Conservation (phyloP, 169 alveolate genomes). For the Plasmodium fragile region DNA sequence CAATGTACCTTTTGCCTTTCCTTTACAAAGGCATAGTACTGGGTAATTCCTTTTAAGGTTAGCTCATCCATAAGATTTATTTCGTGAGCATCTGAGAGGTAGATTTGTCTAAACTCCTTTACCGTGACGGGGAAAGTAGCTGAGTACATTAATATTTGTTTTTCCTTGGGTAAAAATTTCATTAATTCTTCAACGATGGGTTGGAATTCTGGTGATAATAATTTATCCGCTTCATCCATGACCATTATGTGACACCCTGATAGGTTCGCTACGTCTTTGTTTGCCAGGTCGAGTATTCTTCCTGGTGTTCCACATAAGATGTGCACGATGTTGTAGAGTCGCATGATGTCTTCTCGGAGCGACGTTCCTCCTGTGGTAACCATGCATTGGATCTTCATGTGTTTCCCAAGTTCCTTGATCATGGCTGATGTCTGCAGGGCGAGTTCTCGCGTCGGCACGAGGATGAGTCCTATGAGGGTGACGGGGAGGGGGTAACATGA, state of each 20-base stretch:
- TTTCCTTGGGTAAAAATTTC: slow-evolving; percentile 93
- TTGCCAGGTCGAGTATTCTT: slow-evolving; percentile 96
- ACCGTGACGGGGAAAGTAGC: slow-evolving; percentile 99
- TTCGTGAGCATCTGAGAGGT: slow-evolving; percentile 97
- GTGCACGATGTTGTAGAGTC: slow-evolving; percentile 96
- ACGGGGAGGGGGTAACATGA: not conserved
- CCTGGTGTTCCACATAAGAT: slow-evolving; percentile 99
- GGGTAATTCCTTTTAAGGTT: slow-evolving; percentile 98
- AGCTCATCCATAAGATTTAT: slow-evolving; percentile 99
- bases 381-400: slow-evolving; percentile 97
- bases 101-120: slow-evolving; percentile 94
- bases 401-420: slow-evolving; percentile 97
- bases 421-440: slow-evolving; percentile 97
- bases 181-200: slow-evolving; percentile 96
- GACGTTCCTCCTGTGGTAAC: slow-evolving; percentile 99
- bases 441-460: slow-evolving; percentile 98
- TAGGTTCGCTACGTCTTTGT: slow-evolving; percentile 95
- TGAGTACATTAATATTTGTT: slow-evolving; percentile 96
- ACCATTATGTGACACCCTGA: slow-evolving; percentile 93
- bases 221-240: slow-evolving; percentile 99
- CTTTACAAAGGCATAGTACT: slow-evolving; percentile 98
- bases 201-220: slow-evolving; percentile 97
- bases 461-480: slow-evolving; percentile 93
- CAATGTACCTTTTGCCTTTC: slow-evolving; percentile 99
- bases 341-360: slow-evolving; percentile 96